A percentile compares a stretch with the other conserved stretches of the same genome.
Evolutionary conservation across 768 basidiomycete genomes (phyloP).

Genomic region (Tephrocybe sp.): DNA sequence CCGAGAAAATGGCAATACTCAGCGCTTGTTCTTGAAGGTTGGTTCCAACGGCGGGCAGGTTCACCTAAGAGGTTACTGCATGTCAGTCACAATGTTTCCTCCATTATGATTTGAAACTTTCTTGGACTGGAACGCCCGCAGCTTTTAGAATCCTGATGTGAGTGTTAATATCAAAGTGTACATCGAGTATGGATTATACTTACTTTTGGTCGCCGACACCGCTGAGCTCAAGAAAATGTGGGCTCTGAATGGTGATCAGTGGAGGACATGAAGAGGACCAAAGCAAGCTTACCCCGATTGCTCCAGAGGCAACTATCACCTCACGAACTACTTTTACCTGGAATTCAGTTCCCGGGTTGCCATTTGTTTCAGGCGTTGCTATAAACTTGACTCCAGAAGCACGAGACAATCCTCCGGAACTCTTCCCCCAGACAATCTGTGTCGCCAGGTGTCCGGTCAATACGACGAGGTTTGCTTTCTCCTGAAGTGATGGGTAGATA

Average conservation of each 20-base stretch:
- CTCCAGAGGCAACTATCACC: conserved; percentile 14
- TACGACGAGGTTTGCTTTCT: conserved; percentile 12
- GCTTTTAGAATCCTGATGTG: conserved; percentile 7
- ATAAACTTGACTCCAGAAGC: conserved; percentile 16
- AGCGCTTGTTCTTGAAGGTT: conserved; percentile 17
- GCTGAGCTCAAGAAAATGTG: conserved; percentile 15
- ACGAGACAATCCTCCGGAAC: not conserved
- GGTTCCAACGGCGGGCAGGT: conserved; percentile 17
- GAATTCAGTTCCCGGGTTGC: not conserved
- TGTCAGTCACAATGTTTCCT: not conserved
- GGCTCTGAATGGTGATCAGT: conserved; percentile 3
- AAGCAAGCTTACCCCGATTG: conserved; percentile 9
- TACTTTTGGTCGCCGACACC: conserved; percentile 14
- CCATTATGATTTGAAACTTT: not conserved
- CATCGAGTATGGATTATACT: not conserved
- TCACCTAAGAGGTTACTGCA: not conserved
- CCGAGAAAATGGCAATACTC: not conserved
- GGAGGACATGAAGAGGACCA: not conserved
- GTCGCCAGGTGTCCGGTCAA: conserved; percentile 15
- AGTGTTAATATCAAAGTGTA: not conserved
- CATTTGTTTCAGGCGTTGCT: conserved; percentile 5
- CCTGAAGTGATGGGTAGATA: conserved; percentile 13
- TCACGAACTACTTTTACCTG: not conserved
- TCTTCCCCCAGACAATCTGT: conserved; percentile 7
- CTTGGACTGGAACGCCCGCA: conserved; percentile 6